Evolutionary conservation across 176 grass and related monocot genomes (phyloP).

Genomic region (Oryza glumipatula): DNA sequence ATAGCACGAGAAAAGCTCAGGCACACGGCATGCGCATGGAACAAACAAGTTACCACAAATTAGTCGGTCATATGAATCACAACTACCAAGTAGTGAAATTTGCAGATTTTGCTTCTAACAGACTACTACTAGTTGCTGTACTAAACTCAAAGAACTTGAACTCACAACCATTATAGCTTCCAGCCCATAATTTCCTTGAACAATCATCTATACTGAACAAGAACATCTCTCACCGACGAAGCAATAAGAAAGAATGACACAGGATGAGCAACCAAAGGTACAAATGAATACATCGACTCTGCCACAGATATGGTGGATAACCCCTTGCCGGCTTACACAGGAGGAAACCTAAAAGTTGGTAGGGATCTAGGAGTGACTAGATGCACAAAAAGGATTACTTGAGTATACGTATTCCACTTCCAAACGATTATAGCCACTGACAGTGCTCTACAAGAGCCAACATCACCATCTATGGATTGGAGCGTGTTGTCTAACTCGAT

Average conservation of each 20-base stretch:
- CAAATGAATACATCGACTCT: conserved; percentile 41
- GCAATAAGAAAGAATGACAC: conserved; percentile 37
- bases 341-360: conserved; percentile 28
- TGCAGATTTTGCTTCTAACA: not conserved
- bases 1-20: no score
- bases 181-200: not conserved
- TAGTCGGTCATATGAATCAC: not conserved
- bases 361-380: conserved; percentile 36
- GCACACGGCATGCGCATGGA: no score
- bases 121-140: rapidly evolving
- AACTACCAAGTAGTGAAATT: not conserved
- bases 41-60: not conserved
- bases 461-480: not conserved
- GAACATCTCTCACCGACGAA: conserved; percentile 30
- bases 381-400: conserved; percentile 35
- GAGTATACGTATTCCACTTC: conserved; percentile 33
- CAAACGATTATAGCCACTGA: conserved; percentile 27
- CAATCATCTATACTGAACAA: conserved; percentile 24
- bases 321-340: conserved; percentile 18
- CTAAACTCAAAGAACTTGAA: conserved; percentile 1
- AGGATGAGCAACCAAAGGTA: conserved; percentile 36
- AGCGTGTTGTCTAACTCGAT: conserved; percentile 51
- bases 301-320: conserved; percentile 33
- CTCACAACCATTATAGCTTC: not conserved
- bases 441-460: not conserved